These are phyloP conservation scores for Penicillium sp. DNA, from an alignment of 2,329 filamentous ascomycete genomes.

Conservation along the genomic window DNA sequence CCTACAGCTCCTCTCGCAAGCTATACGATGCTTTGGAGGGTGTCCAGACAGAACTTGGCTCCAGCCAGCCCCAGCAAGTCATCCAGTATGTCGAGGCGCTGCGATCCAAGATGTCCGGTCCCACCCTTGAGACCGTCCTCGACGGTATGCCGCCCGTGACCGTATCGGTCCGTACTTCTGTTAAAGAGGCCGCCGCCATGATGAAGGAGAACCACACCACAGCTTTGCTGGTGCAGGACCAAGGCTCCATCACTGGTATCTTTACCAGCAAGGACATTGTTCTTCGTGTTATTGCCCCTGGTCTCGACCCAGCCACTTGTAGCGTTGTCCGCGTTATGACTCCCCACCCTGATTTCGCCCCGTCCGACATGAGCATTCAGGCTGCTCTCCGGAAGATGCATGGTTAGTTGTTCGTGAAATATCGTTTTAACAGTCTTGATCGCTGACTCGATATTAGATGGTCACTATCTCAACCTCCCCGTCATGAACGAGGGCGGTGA, in stretches of 20 bases:
- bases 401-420: slow-evolving; percentile 56
- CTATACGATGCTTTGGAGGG: slow-evolving; percentile 96
- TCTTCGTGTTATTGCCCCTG: slow-evolving; percentile 93
- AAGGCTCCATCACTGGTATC: slow-evolving; percentile 95
- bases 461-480: slow-evolving; percentile 94
- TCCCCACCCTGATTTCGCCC: slow-evolving; percentile 96
- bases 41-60: slow-evolving; percentile 93
- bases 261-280: slow-evolving; percentile 99
- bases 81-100: slow-evolving; percentile 98
- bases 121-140: slow-evolving; percentile 89
- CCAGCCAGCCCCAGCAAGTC: slow-evolving; percentile 95
- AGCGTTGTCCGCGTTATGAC: slow-evolving; percentile 99
- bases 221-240: slow-evolving; percentile 91
- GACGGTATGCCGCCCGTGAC: slow-evolving; percentile 90
- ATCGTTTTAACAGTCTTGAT: neutral
- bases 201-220: slow-evolving; percentile 99
- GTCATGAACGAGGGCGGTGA: slow-evolving; percentile 98
- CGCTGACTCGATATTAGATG: slow-evolving; percentile 58
- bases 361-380: slow-evolving; percentile 98
- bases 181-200: slow-evolving; percentile 88
- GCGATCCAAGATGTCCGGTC: slow-evolving; percentile 94
- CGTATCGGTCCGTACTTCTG: slow-evolving; percentile 91
- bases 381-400: slow-evolving; percentile 98
- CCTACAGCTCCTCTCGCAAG: slow-evolving; percentile 96
- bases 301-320: slow-evolving; percentile 88